phyloP scores from a whole-genome alignment of 2,329 filamentous ascomycete species.

The Fusarium hostae region DNA sequence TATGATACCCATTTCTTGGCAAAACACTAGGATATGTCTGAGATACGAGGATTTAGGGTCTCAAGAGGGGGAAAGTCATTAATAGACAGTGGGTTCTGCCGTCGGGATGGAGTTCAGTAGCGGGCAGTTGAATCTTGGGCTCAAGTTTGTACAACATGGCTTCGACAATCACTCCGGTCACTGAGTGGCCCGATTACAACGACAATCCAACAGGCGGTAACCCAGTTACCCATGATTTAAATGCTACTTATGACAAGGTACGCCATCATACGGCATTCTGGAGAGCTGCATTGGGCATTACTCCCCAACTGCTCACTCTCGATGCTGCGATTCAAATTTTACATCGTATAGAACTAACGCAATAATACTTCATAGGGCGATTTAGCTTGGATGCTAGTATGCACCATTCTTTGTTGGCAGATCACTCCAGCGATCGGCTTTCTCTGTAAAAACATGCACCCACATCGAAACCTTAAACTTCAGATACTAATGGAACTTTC shows the following conservation, averaged over 20 bases:
- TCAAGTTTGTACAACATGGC: slow-evolving; percentile 3
- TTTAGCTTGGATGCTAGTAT: slow-evolving; percentile 56
- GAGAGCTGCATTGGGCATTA: neutral
- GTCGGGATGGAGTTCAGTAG: neutral
- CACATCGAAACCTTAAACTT: too few relatives aligned
- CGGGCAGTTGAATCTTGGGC: accelerated
- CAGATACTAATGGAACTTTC: too few relatives aligned
- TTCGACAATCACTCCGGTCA: slow-evolving; percentile 38
- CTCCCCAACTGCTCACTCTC: too few relatives aligned
- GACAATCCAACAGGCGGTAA: slow-evolving; percentile 55
- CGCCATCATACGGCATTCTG: accelerated
- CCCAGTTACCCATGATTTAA: slow-evolving; percentile 56
- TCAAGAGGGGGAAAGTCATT: neutral
- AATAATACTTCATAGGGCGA: too few relatives aligned
- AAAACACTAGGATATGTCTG: slow-evolving; percentile 10
- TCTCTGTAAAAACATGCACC: too few relatives aligned
- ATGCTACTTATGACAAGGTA: slow-evolving; percentile 57
- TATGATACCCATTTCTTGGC: slow-evolving; percentile 11
- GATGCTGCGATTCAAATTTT: too few relatives aligned
- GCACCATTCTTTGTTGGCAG: slow-evolving; percentile 52
- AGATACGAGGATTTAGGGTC: neutral
- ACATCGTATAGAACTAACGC: too few relatives aligned
- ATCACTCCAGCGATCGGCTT: slow-evolving; percentile 55
- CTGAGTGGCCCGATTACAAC: slow-evolving; percentile 57
- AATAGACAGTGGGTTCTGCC: neutral